Evolutionary conservation across 83 land plant genomes (phyloP), one percentile per base, ranked within the genome.

Genomic region (Picea engelmannii): DNA sequence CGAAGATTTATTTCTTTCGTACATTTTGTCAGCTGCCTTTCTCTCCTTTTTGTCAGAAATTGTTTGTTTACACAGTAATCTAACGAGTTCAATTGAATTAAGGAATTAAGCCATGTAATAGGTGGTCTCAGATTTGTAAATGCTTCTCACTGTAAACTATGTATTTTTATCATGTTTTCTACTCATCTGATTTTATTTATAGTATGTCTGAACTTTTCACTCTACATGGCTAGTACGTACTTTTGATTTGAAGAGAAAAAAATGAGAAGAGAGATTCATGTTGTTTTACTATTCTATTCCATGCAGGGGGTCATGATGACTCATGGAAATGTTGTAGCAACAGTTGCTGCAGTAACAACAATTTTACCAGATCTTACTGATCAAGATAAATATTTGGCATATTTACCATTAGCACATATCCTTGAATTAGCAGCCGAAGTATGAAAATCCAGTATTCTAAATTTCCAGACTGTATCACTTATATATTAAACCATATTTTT

Each of bases 241-340:
- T 44, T 74, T 47, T 74, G 59, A 23, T 49, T 23, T 49, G 44
- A 55, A 6, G 23, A 55, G 75, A 70, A 40, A 70, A 27, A 31
- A 25, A 17, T 64, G 70, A 61, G 15, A 81, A 21, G 17, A 81
- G 11, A 35, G 42, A 20, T 79, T 62, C 42, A 31, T 68, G 40
- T 24, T n/a, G 42, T 38, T 79, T n/a, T 68, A 10, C 25, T 42
- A 78, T 82, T 6, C n/a, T 66, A 77, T 80, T 40, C 44, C 17
- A 42, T 84, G 60, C 89, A 97, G 99, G 99, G 99, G 79, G 99
- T 97, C 60, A 91, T 97, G 98, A 97, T 97, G 94, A 91, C 98
- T 21, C 99, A 97, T 88, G 87, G 86, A 27, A 97, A 97, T 84
- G 90, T 97, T 23, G 87, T 97, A 61, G 87, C 99, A 71, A 92